Conservation (phyloP, 139 green algal genomes). For the Auxenochlorella pyrenoidosa region DNA sequence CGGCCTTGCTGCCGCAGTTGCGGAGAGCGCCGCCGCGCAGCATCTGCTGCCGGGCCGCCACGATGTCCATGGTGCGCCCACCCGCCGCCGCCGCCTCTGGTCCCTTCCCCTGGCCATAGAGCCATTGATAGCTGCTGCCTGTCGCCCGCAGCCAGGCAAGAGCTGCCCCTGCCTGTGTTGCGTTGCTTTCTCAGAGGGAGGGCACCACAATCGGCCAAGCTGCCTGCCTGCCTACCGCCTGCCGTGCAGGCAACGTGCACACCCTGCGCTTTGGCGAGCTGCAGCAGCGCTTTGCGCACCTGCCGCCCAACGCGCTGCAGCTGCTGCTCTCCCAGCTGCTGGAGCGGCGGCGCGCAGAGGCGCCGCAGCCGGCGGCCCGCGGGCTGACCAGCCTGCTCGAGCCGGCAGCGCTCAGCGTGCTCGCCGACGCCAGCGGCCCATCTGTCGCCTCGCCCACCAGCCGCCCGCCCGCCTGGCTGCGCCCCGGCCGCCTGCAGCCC, state of each 20-base stretch:
- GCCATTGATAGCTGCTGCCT: neutral
- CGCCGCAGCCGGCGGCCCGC: slow-evolving; percentile 19
- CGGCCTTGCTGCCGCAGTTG: slow-evolving; percentile 41
- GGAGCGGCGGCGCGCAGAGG: slow-evolving; percentile 13
- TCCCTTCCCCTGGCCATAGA: no score
- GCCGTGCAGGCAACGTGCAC: slow-evolving; percentile 48
- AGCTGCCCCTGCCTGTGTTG: neutral
- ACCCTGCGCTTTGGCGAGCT: slow-evolving; percentile 34
- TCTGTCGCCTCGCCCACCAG: neutral
- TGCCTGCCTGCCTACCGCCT: no score
- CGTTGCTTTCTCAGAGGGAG: neutral
- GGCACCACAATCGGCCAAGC: neutral
- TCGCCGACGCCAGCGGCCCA: neutral
- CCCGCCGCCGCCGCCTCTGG: neutral
- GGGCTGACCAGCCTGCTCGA: slow-evolving; percentile 54
- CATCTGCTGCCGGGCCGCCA: slow-evolving; percentile 65
- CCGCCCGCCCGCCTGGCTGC: neutral
- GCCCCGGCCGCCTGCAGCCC: neutral
- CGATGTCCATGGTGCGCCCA: slow-evolving; percentile 50
- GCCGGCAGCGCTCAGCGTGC: slow-evolving; percentile 20
- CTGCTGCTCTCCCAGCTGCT: slow-evolving; percentile 57
- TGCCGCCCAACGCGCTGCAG: slow-evolving; percentile 51
- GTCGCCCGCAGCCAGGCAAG: neutral
- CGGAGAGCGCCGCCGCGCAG: slow-evolving; percentile 43
- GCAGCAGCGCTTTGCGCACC: slow-evolving; percentile 40